Evolutionary conservation across 768 basidiomycete genomes (phyloP).

Genomic region (Strobilomyces confusus): DNA sequence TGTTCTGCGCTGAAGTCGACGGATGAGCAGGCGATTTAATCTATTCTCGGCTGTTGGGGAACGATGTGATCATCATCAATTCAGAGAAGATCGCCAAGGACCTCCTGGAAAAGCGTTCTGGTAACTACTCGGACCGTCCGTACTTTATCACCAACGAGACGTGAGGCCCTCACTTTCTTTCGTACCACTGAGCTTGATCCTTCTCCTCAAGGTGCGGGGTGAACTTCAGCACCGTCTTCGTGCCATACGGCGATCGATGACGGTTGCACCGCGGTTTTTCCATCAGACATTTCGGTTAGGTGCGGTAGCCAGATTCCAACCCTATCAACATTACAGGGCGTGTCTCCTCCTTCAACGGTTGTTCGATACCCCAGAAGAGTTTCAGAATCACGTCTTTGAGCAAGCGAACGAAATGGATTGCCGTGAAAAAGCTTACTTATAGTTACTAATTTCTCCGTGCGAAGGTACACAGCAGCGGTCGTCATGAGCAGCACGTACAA

Average conservation of each 20-base stretch:
- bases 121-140: neutral
- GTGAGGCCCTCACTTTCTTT: neutral
- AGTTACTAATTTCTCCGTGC: neutral
- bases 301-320: neutral
- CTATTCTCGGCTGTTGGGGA: neutral
- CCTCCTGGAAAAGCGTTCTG: neutral
- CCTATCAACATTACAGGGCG: neutral
- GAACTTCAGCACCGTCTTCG: neutral
- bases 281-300: neutral
- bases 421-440: no score
- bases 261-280: neutral
- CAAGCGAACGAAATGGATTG: neutral
- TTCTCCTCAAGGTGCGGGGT: neutral
- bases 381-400: slow-evolving; percentile 34
- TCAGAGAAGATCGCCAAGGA: neutral
- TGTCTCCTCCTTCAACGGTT: slow-evolving; percentile 28
- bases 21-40: neutral
- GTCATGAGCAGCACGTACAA: slow-evolving; percentile 16
- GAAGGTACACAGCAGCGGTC: slow-evolving; percentile 13
- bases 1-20: neutral
- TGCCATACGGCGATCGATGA: neutral
- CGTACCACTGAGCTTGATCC: neutral
- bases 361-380: slow-evolving; percentile 29
- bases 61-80: neutral
- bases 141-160: neutral